Evolutionary conservation across 495 filamentous ascomycete species (phyloP).

Genomic region (Hyaloscypha bicolor): DNA sequence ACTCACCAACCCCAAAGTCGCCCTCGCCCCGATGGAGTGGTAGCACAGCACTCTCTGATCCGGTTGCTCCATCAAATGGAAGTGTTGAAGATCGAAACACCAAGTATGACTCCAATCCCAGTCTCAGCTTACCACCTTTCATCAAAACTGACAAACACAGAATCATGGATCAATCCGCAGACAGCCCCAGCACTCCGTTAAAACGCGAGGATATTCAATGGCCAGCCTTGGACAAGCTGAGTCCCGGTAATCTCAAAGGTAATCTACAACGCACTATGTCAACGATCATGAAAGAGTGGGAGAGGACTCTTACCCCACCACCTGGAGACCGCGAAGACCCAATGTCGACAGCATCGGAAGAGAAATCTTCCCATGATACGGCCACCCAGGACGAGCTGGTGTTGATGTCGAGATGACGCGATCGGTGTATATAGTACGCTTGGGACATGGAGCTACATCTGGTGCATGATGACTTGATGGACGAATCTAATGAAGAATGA

Average conservation of each 20-base stretch:
- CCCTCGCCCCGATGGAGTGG: slow-evolving; percentile 52
- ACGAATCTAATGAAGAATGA: slow-evolving; percentile 14
- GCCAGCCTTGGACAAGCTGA: slow-evolving; percentile 62
- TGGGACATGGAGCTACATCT: background rate
- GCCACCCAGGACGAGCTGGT: slow-evolving; percentile 7
- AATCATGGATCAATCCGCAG: slow-evolving; percentile 41
- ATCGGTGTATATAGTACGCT: background rate
- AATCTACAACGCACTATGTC: slow-evolving; percentile 63
- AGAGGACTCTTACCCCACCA: slow-evolving; percentile 42
- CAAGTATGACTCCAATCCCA: slow-evolving; percentile 46
- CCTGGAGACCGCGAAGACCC: slow-evolving; percentile 18
- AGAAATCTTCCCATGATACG: background rate
- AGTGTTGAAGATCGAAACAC: slow-evolving; percentile 54
- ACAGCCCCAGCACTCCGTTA: slow-evolving; percentile 19
- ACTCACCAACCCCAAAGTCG: slow-evolving; percentile 54
- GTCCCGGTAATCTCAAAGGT: slow-evolving; percentile 55
- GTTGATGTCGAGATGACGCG: slow-evolving; percentile 14
- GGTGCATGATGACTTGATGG: background rate
- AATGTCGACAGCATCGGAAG: background rate
- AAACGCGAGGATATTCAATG: slow-evolving; percentile 62
- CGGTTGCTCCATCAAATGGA: slow-evolving; percentile 49
- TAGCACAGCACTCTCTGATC: slow-evolving; percentile 38
- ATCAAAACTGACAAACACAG: slow-evolving; percentile 33
- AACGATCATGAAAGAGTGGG: slow-evolving; percentile 71
- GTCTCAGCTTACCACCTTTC: slow-evolving; percentile 10